These are phyloP conservation scores for Babesia divergens DNA, from an alignment of 169 alveolate species.

Conservation along the genomic window DNA sequence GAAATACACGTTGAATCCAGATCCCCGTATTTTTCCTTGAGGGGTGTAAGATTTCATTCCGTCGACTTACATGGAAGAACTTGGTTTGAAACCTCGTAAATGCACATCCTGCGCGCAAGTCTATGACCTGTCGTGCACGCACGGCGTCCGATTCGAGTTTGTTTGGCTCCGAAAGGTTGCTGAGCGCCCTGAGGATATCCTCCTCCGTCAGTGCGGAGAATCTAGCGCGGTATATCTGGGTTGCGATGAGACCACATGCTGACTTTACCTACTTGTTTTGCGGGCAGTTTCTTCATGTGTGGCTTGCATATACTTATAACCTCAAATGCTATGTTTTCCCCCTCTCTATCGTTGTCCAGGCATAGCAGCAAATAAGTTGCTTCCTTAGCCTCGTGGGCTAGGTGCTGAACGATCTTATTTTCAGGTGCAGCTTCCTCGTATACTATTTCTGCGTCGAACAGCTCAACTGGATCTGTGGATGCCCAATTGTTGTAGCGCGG, in stretches of 20 bases:
- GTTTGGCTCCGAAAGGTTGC: slow-evolving; percentile 85
- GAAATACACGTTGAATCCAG: slow-evolving; percentile 84
- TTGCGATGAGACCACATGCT: not conserved
- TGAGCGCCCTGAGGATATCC: slow-evolving; percentile 89
- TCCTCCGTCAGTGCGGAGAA: slow-evolving; percentile 93
- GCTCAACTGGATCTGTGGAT: slow-evolving; percentile 87
- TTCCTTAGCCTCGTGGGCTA: slow-evolving; percentile 85
- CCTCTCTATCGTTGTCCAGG: slow-evolving; percentile 99
- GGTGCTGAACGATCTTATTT: slow-evolving; percentile 75
- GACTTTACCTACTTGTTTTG: slow-evolving; percentile 1
- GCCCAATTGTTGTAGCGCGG: slow-evolving; percentile 89
- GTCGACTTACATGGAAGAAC: slow-evolving; percentile 60
- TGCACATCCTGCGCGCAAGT: slow-evolving; percentile 85
- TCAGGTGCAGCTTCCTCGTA: slow-evolving; percentile 82
- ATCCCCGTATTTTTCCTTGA: slow-evolving; percentile 81
- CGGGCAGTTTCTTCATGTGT: slow-evolving; percentile 16
- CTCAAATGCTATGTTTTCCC: slow-evolving; percentile 98
- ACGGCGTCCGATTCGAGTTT: slow-evolving; percentile 91
- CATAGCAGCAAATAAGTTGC: slow-evolving; percentile 91
- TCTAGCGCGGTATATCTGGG: slow-evolving; percentile 91
- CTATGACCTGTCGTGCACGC: slow-evolving; percentile 94
- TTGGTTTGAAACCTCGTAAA: slow-evolving; percentile 76
- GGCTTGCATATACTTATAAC: slow-evolving; percentile 79
- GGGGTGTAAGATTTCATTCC: slow-evolving; percentile 13
- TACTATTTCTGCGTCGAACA: slow-evolving; percentile 91